Evolutionary conservation across 2,329 filamentous ascomycete genomes (phyloP).

Genomic region (Nothomitra cinnamomea): DNA sequence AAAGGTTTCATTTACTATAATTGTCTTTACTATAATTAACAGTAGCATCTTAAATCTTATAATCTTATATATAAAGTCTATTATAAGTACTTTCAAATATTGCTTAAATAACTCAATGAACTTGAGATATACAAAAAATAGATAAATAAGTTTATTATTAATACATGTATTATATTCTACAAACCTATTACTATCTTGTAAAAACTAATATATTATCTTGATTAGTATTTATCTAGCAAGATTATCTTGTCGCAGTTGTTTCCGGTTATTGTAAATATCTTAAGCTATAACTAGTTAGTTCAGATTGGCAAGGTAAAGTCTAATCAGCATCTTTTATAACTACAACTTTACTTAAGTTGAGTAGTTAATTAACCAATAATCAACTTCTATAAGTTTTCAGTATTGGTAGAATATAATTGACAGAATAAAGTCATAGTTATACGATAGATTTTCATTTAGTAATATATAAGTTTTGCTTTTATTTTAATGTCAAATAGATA

Average conservation of each 20-base stretch:
- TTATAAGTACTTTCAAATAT: not conserved
- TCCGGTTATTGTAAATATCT: not conserved
- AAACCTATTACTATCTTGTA: not conserved
- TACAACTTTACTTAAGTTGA: not conserved
- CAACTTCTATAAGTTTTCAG: not conserved
- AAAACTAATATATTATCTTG: not conserved
- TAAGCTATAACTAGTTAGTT: not conserved
- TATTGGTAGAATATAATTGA: not conserved
- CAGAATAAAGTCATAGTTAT: not conserved
- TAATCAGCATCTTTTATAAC: not conserved
- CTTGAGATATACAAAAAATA: not conserved
- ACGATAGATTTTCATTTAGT: no score
- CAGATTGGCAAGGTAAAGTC: not conserved
- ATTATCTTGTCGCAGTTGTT: not conserved
- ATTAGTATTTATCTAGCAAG: not conserved
- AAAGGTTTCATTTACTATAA: not conserved
- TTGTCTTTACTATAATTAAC: not conserved
- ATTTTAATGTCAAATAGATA: not conserved
- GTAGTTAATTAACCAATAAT: not conserved
- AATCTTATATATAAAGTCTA: constrained; percentile 1
- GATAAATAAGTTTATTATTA: not conserved
- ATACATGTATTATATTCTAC: not conserved
- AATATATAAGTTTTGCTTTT: not conserved
- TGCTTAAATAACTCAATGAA: not conserved
- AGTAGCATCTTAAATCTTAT: constrained; percentile 1